Conservation (phyloP, 176 grass and related monocot species). For the Areca catechu region DNA sequence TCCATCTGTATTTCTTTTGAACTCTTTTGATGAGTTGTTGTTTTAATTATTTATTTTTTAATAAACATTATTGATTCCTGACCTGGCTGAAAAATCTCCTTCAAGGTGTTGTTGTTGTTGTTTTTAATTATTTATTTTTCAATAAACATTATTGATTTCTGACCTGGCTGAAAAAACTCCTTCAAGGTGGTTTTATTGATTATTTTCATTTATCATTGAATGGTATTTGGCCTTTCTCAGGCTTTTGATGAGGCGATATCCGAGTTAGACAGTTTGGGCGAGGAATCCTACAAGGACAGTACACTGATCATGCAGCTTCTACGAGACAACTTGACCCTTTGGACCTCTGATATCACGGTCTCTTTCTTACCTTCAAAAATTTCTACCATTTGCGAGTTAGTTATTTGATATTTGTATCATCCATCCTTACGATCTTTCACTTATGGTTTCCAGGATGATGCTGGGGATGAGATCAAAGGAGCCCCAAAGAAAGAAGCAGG, state of each 20-base stretch:
- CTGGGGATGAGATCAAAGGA: slow-evolving; percentile 16
- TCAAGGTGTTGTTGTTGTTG: no score
- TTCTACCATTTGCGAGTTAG: not conserved
- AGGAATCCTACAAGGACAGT: slow-evolving; percentile 20
- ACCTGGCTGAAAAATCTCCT: no score
- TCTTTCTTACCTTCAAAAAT: not conserved
- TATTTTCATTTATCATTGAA: no score
- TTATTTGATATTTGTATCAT: not conserved
- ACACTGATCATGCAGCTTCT: slow-evolving; percentile 19
- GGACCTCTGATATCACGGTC: slow-evolving; percentile 18
- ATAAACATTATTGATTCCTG: no score
- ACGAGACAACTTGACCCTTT: slow-evolving; percentile 17
- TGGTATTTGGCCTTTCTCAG: not conserved
- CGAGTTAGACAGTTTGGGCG: slow-evolving; percentile 15
- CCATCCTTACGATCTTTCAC: not conserved
- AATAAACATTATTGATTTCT: no score
- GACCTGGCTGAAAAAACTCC: no score
- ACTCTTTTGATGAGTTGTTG: no score
- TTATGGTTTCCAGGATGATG: not conserved
- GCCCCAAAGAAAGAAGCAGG: not conserved
- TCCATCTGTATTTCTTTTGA: no score
- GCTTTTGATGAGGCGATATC: slow-evolving; percentile 22
- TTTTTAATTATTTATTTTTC: no score
- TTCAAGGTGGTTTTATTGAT: no score
- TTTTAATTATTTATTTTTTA: no score